Conservation (phyloP, 129 eudicot genomes). For the Arctium lappa region DNA sequence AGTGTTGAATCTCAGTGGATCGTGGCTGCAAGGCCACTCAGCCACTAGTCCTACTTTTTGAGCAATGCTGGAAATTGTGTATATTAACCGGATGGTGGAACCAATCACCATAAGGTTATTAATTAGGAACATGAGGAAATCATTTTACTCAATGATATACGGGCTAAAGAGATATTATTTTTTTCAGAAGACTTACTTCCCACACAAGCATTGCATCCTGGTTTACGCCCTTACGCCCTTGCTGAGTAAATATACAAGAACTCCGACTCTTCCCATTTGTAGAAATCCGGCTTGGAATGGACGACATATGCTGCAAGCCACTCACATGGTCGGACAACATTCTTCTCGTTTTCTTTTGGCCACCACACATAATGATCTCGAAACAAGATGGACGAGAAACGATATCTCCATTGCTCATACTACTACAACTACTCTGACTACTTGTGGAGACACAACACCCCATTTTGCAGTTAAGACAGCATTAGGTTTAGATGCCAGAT, state of each 20-base stretch:
- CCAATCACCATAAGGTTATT: background rate
- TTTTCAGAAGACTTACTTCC: constrained; percentile 62
- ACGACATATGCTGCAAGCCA: constrained; percentile 57
- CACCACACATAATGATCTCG: constrained; percentile 43
- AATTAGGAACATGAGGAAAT: no score
- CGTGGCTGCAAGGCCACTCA: background rate
- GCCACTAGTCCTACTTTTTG: no score
- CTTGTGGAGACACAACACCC: constrained; percentile 93
- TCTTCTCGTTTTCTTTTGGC: constrained; percentile 56
- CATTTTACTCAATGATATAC: background rate
- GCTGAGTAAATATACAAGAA: constrained; percentile 91
- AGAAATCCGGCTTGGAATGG: constrained; percentile 65
- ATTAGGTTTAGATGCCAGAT: constrained; percentile 9
- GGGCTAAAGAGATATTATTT: background rate
- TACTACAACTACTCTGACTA: constrained; percentile 76
- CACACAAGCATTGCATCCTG: constrained; percentile 98
- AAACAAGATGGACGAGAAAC: constrained; percentile 60
- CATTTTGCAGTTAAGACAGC: constrained; percentile 56
- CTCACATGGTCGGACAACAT: constrained; percentile 57
- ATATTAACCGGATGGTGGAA: background rate
- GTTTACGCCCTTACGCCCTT: constrained; percentile 92
- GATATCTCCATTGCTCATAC: constrained; percentile 75
- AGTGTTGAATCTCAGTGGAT: background rate
- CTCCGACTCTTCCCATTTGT: constrained; percentile 70
- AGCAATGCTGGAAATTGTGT: background rate